Base-by-base conservation (phyloP, 306 rosid species). In the Hippophae rhamnoides region DNA sequence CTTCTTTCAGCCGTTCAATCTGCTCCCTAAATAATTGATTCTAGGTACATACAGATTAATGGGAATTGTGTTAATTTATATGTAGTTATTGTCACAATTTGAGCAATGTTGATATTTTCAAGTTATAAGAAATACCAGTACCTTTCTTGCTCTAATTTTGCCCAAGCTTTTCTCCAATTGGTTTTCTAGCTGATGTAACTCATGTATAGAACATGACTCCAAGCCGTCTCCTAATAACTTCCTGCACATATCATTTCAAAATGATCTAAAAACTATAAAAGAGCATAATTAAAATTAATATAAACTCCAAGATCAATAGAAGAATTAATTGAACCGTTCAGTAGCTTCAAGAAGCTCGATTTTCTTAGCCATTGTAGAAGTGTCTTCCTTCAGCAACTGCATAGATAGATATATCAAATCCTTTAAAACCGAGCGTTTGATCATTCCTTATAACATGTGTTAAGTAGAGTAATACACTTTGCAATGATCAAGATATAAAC, bases 71-170 rank as follows among this genome's bases (percentile, higher is more conserved):
- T 13, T 10, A 46, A 46, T 13, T 46, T 13, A 46, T 9, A 46
- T 5, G 13, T 46, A 46, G 13, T 10, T 46, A 46, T 6, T 8
- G 0, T 12, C 8, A 46, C 8, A 46, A 46, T 46, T 46, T 46
- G 38, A 31, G 38, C 38, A 31, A 31, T 31, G 38, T 31, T 2
- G 38, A 31, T 31, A 2, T 31, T 31, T 31, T 13, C 7, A 5
- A 49, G 7, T 1, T 23, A 40, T 25, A 10, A 9, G 7, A 13
- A 9, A 42, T 0, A 26, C 18, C 47, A 6, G 62, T 74, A 90
- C 97, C 99, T 88, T 92, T 66, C 69, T 84, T 54, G 86, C 81
- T 79, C 99, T 86, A 48, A 88, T 75, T 79, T 74, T 92, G 71
- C 18, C 38, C 67, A 92, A 69, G 89, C 97, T 78, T 72, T 74